Evolutionary conservation across 257 asterid species (phyloP).

Genomic region (Solanum sejunctum): DNA sequence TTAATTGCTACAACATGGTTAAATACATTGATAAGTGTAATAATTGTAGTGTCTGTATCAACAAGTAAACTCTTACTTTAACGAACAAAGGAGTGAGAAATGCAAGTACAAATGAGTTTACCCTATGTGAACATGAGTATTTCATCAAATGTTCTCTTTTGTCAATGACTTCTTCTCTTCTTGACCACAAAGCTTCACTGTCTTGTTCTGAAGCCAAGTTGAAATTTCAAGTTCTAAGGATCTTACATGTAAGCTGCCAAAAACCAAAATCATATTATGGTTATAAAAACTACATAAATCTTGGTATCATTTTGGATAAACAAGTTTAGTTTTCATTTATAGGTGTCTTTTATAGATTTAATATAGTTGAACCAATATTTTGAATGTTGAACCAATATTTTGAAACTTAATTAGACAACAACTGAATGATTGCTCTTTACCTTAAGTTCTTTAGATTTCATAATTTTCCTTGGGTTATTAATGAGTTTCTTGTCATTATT

Average conservation of each 20-base stretch:
- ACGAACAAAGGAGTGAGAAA: not conserved
- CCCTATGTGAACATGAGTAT: conserved; percentile 60
- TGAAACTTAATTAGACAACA: not conserved
- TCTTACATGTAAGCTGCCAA: conserved; percentile 32
- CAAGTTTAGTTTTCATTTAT: not conserved
- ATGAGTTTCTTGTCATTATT: conserved; percentile 28
- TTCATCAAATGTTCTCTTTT: conserved; percentile 64
- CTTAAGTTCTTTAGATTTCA: conserved; percentile 29
- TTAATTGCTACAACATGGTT: not conserved
- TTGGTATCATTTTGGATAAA: not conserved
- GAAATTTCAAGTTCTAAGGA: conserved; percentile 45
- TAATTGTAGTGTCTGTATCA: not conserved
- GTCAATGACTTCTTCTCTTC: conserved; percentile 38
- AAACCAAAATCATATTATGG: not conserved
- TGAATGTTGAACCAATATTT: not conserved
- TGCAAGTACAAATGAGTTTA: conserved; percentile 9
- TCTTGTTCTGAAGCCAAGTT: conserved; percentile 37
- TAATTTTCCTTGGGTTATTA: conserved; percentile 18
- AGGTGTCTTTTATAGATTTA: not conserved
- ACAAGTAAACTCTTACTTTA: not conserved
- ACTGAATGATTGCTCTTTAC: conserved; percentile 11
- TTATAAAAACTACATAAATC: not conserved
- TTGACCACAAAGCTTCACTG: conserved; percentile 36
- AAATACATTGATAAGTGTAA: not conserved
- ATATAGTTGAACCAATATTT: not conserved